Evolutionary conservation across 1,139 yeast genomes (phyloP), one percentile per base, ranked within the genome.

Genomic region (Pichia terricola): DNA sequence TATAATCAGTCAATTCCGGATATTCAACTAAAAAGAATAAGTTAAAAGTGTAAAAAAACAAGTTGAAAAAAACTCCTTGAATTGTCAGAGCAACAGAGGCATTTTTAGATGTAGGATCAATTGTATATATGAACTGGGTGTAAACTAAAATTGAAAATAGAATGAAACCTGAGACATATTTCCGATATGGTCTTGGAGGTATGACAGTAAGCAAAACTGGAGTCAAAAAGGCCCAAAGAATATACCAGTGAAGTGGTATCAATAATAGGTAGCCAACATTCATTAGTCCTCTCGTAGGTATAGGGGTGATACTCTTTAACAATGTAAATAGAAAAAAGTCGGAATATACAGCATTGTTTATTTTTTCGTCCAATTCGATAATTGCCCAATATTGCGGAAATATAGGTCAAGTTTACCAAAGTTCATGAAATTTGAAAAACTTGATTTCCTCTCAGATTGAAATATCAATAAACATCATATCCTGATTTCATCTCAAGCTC

Each of bases 1-100:
- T 39, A 38, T 43, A 50, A 34, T 51, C 53, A 3, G 41, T 38
- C 2, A 47, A 36, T 32, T 51, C 54, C 4, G 54, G 54, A 33
- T 47, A 51, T 37, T 51, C 53, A 7, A 35, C 45, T 4, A 51
- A 35, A 4, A 44, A 34, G 37, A 50, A 50, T 1, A 50, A 5
- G 11, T 45, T 46, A 5, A 45, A 30, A 1, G 55, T 50, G 31
- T 48, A 42, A 5, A 52, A 45, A 28, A 42, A 46, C 9, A 50
- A 28, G 5, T 48, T 41, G 3, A 40, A 36, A 9, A 52, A 38
- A 4, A 47, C 36, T 1, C 55, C 55, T 38, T 49, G 52, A 2
- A 48, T 6, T 5, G 49, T 31, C 28, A 44, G 26, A 3, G 52
- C 43, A 22, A 51, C 16, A 9, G 47, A 42, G 9, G 25, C 38